Percentiles rank a stretch among this genome's conserved stretches.
Conservation (phyloP, 2,329 filamentous ascomycete genomes). For the Waltergamsia citrina region DNA sequence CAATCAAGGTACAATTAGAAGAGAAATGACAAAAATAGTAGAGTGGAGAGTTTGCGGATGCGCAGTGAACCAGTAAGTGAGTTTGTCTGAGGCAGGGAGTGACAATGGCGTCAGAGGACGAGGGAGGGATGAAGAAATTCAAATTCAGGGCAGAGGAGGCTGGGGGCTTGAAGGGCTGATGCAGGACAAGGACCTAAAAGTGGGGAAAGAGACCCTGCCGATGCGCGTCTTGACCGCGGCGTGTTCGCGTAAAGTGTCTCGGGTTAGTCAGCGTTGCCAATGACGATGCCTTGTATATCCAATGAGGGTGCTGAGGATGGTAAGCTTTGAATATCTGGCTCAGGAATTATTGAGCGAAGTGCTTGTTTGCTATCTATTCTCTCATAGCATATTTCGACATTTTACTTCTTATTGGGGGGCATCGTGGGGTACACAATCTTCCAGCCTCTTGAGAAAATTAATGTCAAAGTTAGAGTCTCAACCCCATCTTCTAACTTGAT, state of each 20-base stretch:
- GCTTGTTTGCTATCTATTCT: too few relatives aligned
- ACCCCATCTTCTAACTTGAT: too few relatives aligned
- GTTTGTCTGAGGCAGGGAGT: not conserved
- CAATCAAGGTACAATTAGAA: not conserved
- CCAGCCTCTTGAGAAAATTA: too few relatives aligned
- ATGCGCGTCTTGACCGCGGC: slow-evolving; percentile 10
- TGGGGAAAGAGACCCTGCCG: slow-evolving; percentile 1
- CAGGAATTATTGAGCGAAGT: too few relatives aligned
- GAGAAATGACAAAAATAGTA: slow-evolving; percentile 1
- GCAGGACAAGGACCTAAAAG: slow-evolving; percentile 1
- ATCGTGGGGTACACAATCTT: too few relatives aligned
- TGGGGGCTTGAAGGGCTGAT: slow-evolving; percentile 1
- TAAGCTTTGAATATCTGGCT: not conserved
- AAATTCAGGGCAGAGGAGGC: not conserved
- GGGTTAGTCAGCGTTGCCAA: slow-evolving; percentile 2
- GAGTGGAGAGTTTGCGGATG: slow-evolving; percentile 3
- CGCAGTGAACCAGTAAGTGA: not conserved
- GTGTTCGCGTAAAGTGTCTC: slow-evolving; percentile 18
- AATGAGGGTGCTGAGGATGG: not conserved
- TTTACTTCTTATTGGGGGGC: too few relatives aligned
- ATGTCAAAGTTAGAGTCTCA: too few relatives aligned
- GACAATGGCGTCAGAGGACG: slow-evolving; percentile 4
- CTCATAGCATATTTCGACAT: too few relatives aligned
- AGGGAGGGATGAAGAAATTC: not conserved
- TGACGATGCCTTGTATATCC: not conserved